A percentile compares a stretch with the other conserved stretches of the same genome.
Conservation (phyloP, 176 grass and related monocot species). For the barley (Hordeum vulgare) region DNA sequence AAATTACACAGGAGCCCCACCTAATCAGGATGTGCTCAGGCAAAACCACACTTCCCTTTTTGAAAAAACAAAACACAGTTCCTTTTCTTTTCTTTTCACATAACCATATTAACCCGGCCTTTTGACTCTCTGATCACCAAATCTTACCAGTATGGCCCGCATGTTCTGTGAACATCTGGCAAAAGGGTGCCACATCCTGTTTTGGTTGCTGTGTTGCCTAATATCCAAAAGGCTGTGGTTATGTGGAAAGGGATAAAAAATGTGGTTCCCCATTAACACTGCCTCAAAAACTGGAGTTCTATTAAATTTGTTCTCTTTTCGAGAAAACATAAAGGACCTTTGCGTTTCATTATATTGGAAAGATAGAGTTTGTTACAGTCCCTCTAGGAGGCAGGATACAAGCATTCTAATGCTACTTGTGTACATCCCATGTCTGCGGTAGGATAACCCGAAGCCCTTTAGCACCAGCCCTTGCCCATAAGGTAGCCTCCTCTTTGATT, state of each 20-base stretch:
- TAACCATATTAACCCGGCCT: not conserved
- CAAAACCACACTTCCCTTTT: too few species aligned
- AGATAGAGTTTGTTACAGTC: too few species aligned
- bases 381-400: too few species aligned
- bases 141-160: not conserved
- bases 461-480: too few species aligned
- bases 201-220: conserved; percentile 9
- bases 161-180: not conserved
- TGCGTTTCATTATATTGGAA: too few species aligned
- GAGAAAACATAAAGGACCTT: too few species aligned
- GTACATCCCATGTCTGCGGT: too few species aligned
- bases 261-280: not conserved
- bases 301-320: conserved; percentile 2
- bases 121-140: not conserved
- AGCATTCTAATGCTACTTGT: too few species aligned
- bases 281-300: not conserved
- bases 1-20: not conserved
- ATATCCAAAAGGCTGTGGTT: not conserved
- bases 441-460: too few species aligned
- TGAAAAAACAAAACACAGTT: too few species aligned
- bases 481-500: too few species aligned
- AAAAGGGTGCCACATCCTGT: not conserved
- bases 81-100: not conserved
- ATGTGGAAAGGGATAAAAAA: not conserved
- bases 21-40: not conserved